Evolutionary conservation across 164 flowering plant genomes (phyloP).

Genomic region (Berberis thunbergii): DNA sequence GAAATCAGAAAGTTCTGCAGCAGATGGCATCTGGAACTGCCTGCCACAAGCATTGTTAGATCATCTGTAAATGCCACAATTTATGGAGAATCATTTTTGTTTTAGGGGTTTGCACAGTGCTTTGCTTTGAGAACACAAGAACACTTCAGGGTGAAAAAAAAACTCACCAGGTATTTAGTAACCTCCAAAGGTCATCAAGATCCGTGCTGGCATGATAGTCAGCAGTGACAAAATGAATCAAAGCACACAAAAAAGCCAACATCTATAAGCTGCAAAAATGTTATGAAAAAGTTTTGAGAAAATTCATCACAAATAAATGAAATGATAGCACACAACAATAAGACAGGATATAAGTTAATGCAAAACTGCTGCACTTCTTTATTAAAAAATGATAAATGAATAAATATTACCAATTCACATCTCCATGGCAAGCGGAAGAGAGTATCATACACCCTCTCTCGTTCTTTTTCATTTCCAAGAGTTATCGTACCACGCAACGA

Average conservation of each 20-base stretch:
- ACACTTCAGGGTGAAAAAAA: neutral
- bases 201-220: constrained; percentile 89
- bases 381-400: neutral
- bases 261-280: constrained; percentile 73
- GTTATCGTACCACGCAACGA: constrained; percentile 67
- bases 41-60: constrained; percentile 59
- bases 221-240: constrained; percentile 86
- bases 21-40: constrained; percentile 79
- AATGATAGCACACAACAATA: neutral
- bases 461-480: constrained; percentile 75
- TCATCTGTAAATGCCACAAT: constrained; percentile 20
- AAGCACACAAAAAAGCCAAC: constrained; percentile 93
- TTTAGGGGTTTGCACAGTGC: neutral
- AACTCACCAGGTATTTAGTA: constrained; percentile 55
- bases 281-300: constrained; percentile 1
- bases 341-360: neutral
- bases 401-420: constrained; percentile 77
- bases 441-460: constrained; percentile 94
- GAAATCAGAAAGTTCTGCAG: constrained; percentile 81
- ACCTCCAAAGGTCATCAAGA: constrained; percentile 54
- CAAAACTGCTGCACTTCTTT: neutral
- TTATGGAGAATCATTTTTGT: neutral
- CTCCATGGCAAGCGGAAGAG: constrained; percentile 98
- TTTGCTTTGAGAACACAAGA: neutral
- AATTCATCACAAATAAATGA: neutral